Base-by-base conservation (phyloP, 768 basidiomycete species). In the Serendipita sp. region DNA sequence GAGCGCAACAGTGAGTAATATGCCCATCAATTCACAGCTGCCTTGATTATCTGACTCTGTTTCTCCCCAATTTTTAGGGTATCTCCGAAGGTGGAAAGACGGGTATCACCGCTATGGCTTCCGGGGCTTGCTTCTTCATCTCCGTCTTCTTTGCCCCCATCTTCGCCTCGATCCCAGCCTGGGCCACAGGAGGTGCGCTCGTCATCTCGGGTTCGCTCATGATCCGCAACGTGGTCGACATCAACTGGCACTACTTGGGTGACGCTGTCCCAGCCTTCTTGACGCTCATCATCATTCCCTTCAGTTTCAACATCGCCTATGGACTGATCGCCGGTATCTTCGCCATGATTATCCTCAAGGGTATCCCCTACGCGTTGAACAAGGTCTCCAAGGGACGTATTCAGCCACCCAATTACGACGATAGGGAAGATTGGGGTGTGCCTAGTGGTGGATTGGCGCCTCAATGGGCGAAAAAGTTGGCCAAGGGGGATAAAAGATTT, bases 231-330 rank as follows among this genome's bases (percentile, higher is more conserved):
- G 87, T 89, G 24, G 79, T 83, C 37, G 89, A 89, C 53, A 86
- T 93, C 73, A 93, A 93, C 74, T 93, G 90, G 90, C 79, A 86
- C 70, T 93, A 91, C 71, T 79, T 88, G 24, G 90, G 90, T 5
- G 89, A 92, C 70, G 81, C 86, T n/a, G 82, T 92, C 0, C 90
- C 90, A 11, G 89, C 90, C 0, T 92, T 93, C 78, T 74, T 93
- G 56, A 88, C 86, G 0, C 76, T 93, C 65, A 78, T 92, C 60
- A 80, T 88, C 63, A 92, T 92, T 66, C 72, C 72, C 30, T 30
- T 67, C 45, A 37, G 35, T 28, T 13, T 67, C 68, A 90, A 87
- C 78, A 91, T 92, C 70, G 89, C 90, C 45, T 91, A 92, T 70
- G 90, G 90, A 68, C 86, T 92, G 72, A 91, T 93, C 67, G 83